A percentile compares a stretch with the other conserved stretches of the same genome.
Conservation (phyloP, 805 yeast species). For the Candida xiaguanensis region DNA sequence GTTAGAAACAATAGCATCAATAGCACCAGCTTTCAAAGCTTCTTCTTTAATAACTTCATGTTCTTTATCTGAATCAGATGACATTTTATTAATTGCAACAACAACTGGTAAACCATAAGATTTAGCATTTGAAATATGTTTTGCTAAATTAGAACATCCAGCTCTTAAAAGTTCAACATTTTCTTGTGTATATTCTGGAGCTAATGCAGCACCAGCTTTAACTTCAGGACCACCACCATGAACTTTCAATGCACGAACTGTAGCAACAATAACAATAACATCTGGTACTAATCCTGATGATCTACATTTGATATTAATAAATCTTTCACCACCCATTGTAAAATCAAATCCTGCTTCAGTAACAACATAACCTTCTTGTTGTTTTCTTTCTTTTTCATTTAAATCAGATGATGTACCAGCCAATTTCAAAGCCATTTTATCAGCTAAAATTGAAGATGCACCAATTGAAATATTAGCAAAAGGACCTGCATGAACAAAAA, state of each 20-base stretch:
- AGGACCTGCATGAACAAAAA: constrained; percentile 84
- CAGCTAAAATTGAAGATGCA: constrained; percentile 80
- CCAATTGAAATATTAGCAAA: constrained; percentile 86
- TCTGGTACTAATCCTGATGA: constrained; percentile 78
- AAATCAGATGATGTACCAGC: constrained; percentile 60
- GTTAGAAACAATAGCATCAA: constrained; percentile 73
- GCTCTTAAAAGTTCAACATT: constrained; percentile 62
- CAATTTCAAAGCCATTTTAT: constrained; percentile 73
- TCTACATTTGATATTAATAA: constrained; percentile 77
- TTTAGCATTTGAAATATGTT: constrained; percentile 71
- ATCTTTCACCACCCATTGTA: constrained; percentile 91
- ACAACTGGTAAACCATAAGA: constrained; percentile 74
- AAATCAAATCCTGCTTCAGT: constrained; percentile 90
- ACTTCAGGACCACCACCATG: constrained; percentile 91
- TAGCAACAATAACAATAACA: constrained; percentile 76
- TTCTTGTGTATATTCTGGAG: constrained; percentile 68
- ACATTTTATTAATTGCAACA: constrained; percentile 78
- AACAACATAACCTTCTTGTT: constrained; percentile 69
- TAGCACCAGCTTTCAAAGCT: constrained; percentile 74
- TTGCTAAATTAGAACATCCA: constrained; percentile 73
- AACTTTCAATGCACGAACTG: constrained; percentile 77
- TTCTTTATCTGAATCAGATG: constrained; percentile 67
- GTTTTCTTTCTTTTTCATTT: constrained; percentile 38
- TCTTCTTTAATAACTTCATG: constrained; percentile 64
- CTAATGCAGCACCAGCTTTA: constrained; percentile 78